Conservation (phyloP, 192 early-diverging fungal species). For the Cladochytrium replicatum region DNA sequence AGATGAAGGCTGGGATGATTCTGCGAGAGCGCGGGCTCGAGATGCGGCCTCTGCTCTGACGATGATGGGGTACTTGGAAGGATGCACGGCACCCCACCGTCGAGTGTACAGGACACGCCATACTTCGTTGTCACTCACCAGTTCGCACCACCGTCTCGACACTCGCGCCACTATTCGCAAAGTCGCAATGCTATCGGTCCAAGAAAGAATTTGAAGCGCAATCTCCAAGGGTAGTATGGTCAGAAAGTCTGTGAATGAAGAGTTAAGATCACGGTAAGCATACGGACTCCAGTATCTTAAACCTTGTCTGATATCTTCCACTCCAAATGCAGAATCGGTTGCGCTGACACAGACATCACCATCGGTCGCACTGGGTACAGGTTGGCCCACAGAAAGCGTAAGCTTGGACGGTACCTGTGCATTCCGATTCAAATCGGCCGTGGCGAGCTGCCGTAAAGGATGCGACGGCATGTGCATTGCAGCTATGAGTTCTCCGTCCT, state of each 20-base stretch:
- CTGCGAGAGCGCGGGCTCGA: too few species aligned
- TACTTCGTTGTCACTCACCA: conserved; percentile 58
- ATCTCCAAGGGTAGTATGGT: conserved; percentile 31
- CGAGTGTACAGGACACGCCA: conserved; percentile 53
- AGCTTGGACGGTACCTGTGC: too few species aligned
- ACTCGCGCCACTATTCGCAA: conserved; percentile 52
- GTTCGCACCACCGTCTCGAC: conserved; percentile 55
- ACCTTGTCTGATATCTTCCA: conserved; percentile 32
- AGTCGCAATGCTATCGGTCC: conserved; percentile 11
- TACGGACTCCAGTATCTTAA: too few species aligned
- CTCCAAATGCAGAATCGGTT: conserved; percentile 42
- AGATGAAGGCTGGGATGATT: too few species aligned
- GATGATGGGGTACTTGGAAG: too few species aligned
- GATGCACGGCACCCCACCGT: conserved; percentile 12
- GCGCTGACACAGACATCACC: conserved; percentile 28
- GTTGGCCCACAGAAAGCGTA: too few species aligned
- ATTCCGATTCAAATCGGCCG: too few species aligned
- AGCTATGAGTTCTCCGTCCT: too few species aligned
- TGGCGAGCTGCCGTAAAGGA: too few species aligned
- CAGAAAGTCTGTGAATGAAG: conserved; percentile 21
- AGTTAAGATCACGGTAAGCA: too few species aligned
- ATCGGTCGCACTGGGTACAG: too few species aligned
- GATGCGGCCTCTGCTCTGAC: too few species aligned
- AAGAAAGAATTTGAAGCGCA: conserved; percentile 25
- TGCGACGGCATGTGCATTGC: conserved; percentile 16